A percentile compares a stretch with the other conserved stretches of the same genome.
Evolutionary conservation across 139 green algal genomes (phyloP).

Genomic region (Volvox reticuliferus): DNA sequence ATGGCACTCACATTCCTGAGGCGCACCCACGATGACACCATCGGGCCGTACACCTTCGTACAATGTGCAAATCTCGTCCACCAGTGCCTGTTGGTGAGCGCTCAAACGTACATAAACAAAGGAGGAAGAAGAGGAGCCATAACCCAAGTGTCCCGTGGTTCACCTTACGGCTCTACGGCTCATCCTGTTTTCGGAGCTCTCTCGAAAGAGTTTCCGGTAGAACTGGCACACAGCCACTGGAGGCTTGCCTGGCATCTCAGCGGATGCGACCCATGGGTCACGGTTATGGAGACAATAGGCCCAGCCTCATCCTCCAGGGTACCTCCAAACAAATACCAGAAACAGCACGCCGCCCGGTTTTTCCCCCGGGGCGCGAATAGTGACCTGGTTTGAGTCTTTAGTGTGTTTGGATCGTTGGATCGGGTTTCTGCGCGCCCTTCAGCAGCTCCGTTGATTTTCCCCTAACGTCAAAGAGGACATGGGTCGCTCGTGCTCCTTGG

Average conservation of each 20-base stretch:
- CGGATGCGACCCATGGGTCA: too few relatives aligned
- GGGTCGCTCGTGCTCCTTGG: too few relatives aligned
- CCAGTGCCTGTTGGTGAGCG: conserved; percentile 54
- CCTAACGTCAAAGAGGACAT: too few relatives aligned
- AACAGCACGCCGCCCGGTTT: too few relatives aligned
- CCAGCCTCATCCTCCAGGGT: too few relatives aligned
- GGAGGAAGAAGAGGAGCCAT: background rate
- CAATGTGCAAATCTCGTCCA: conserved; percentile 59
- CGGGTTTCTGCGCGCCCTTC: too few relatives aligned
- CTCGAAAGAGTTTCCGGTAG: background rate
- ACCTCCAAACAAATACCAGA: too few relatives aligned
- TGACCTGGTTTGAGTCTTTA: too few relatives aligned
- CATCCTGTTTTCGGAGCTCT: background rate
- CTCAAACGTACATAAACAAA: background rate
- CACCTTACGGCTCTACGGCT: background rate
- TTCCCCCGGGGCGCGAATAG: too few relatives aligned
- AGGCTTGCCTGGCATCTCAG: background rate
- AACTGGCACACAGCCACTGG: background rate
- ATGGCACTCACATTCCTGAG: conserved; percentile 59
- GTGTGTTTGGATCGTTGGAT: too few relatives aligned
- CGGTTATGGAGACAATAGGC: too few relatives aligned
- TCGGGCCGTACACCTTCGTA: conserved; percentile 59
- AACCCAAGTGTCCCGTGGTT: background rate
- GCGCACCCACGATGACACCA: conserved; percentile 63
- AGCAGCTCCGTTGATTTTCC: too few relatives aligned